Conservation (phyloP, 441 rosid species). For the Populus hybrid region DNA sequence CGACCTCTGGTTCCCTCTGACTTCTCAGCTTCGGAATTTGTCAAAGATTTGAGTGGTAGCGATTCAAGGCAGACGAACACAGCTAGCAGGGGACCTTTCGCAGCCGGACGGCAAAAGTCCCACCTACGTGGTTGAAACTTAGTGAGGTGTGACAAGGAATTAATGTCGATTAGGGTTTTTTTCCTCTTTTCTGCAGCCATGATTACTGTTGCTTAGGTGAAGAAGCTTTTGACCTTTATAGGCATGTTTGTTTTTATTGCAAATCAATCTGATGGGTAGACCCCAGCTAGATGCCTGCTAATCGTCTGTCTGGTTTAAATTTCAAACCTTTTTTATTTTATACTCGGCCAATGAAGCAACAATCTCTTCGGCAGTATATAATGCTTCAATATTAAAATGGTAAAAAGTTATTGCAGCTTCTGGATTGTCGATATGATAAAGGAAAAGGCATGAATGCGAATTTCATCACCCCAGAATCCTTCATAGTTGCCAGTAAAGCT, state of each 20-base stretch:
- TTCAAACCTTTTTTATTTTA: constrained; percentile 12
- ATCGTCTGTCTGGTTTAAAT: constrained; percentile 26
- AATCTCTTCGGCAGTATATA: not conserved
- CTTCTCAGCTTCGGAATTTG: not conserved
- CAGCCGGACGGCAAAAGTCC: constrained; percentile 31
- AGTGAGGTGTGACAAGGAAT: constrained; percentile 16
- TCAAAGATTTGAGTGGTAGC: not conserved
- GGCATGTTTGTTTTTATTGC: constrained; percentile 8
- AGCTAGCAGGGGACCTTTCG: not conserved
- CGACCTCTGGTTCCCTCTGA: not conserved
- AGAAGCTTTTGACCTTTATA: constrained; percentile 23
- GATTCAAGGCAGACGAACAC: constrained; percentile 9
- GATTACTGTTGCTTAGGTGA: constrained; percentile 21
- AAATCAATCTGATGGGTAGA: constrained; percentile 10
- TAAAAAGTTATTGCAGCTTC: too few species aligned
- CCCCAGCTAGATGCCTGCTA: constrained; percentile 15
- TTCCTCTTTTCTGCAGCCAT: constrained; percentile 10
- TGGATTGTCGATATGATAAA: too few species aligned
- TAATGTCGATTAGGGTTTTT: constrained; percentile 20
- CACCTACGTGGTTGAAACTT: constrained; percentile 27
- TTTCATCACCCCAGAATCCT: too few species aligned
- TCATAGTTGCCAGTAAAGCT: too few species aligned
- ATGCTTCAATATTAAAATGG: not conserved
- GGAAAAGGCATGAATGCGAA: too few species aligned
- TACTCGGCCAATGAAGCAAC: not conserved